Base-by-base conservation (phyloP, 106 monocot species). In the Platanthera guangdongensis region DNA sequence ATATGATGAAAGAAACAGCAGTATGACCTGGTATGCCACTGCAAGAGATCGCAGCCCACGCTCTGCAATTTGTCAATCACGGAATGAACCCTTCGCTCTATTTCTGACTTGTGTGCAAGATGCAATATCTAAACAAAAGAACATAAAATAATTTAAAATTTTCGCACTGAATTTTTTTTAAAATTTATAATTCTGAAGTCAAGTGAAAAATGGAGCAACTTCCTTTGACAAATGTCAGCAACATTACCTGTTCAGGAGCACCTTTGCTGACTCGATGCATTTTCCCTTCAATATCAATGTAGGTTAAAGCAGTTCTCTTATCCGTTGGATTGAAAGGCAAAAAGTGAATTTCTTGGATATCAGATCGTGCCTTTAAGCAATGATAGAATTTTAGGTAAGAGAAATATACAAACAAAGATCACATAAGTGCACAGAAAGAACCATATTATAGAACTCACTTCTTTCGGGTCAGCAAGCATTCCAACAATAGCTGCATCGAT, bases 41-140 rank as follows among this genome's bases (percentile, higher is more conserved):
- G 91, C 97, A 76, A 99, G 94, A 16, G 94, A 94, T 49, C 97
- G 85, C 77, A 99, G 89, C 7, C 97, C 97, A 73, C 94, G 89
- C 72, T 99, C 97, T 15, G 97, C 94, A 84, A 94, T 77, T 99
- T 99, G 80, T 99, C 97, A 74, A 99, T 99, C 49, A 99, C 85
- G 63, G 88, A 78, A 92, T 94, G 94, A 47, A 92, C 97, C 85
- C 92, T 91, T 22, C 87, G 87, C 48, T 94, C 97, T 76, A 99
- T 99, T 57, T 92, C 92, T 21, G 92, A 94, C 71, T 90, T 99
- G 72, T 94, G 94, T 65, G 92, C 84, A 78, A 99, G 94, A 83
- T 99, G 83, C 55, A 99, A 77, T 69, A 99, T 99, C 97, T 99
- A 74, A 67, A 78, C 14, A 13, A 85, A 63, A 76, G 39, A 84